Evolutionary conservation across 768 basidiomycete genomes (phyloP), one percentile per base, ranked within the genome.

Genomic region (Crucibulum laeve): DNA sequence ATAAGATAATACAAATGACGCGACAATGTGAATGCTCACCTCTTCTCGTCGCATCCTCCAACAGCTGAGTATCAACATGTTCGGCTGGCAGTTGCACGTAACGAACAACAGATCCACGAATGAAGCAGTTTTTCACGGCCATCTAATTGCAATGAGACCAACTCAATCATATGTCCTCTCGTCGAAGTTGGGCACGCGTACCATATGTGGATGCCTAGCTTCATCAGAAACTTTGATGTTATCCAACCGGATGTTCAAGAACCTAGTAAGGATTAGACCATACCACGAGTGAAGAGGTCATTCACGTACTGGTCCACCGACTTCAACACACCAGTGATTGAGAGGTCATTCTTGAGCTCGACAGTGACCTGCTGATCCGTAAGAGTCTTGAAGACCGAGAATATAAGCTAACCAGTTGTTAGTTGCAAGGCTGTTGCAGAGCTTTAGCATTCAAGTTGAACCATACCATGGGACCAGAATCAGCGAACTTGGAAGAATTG

Each of bases 91-190:
- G 73, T 60, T 95, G 91, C 15, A 98, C 96, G 57, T 99, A 99
- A 52, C 96, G 87, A 41, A 99, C 94, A 11, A 98, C 96, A 14
- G 92, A 95, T 50, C 96, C 96, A 33, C 96, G 86, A 55, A 99
- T 99, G 61, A 99, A 99, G 63, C 93, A 96, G 64, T 98, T 98
- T 71, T 94, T 95, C 33, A 99, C 93, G 0, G 95, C 93, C 84
- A 97, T 93, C 95, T 98, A 53, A 22, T 24, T 25, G 30, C 8
- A 33, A 13, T 8, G 35, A 13, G 18, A 42, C 36, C 19, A 8
- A 38, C 13, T 38, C 11, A 38, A 19, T 11, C 8, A 13, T 13
- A 13, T 19, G 18, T 8, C 18, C 11, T 13, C 19, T 10, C 25
- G 23, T 44, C 25, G 30, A 22, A 24, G 17, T 15, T 21, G 25